Conservation (phyloP, 257 asterid genomes). For the Penstemon newberryi region DNA sequence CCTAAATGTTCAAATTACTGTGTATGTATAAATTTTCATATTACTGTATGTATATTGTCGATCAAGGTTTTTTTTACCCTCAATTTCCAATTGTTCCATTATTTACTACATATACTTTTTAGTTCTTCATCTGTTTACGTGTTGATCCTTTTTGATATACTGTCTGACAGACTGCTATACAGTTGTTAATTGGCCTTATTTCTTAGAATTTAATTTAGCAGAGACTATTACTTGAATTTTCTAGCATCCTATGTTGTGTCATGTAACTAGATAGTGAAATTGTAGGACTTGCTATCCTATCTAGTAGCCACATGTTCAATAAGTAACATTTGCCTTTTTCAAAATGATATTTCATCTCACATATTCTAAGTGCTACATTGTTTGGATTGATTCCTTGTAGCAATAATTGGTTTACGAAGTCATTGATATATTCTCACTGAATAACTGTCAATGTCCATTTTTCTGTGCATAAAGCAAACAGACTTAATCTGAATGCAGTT, state of each 20-base stretch:
- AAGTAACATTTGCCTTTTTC: background rate
- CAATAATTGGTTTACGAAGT: background rate
- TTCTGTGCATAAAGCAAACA: background rate
- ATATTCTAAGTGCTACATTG: background rate
- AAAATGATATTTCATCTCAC: background rate
- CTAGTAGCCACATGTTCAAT: background rate
- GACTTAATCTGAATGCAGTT: background rate
- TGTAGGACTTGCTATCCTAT: background rate
- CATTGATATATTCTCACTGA: background rate
- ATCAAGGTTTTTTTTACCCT: too few relatives aligned
- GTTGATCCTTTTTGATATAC: background rate
- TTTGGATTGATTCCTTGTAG: background rate
- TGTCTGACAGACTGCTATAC: background rate
- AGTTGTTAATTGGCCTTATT: background rate
- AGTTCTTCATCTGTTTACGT: background rate
- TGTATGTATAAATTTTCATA: background rate
- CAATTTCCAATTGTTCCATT: too few relatives aligned
- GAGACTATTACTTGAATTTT: background rate
- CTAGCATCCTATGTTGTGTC: background rate
- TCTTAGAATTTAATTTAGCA: background rate
- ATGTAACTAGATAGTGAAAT: background rate
- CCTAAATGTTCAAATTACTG: conserved; percentile 4
- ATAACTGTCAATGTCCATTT: background rate
- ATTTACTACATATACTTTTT: too few relatives aligned
- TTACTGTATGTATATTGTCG: too few relatives aligned